Base-by-base conservation (phyloP, 164 flowering plant species). In the Sedum album region DNA sequence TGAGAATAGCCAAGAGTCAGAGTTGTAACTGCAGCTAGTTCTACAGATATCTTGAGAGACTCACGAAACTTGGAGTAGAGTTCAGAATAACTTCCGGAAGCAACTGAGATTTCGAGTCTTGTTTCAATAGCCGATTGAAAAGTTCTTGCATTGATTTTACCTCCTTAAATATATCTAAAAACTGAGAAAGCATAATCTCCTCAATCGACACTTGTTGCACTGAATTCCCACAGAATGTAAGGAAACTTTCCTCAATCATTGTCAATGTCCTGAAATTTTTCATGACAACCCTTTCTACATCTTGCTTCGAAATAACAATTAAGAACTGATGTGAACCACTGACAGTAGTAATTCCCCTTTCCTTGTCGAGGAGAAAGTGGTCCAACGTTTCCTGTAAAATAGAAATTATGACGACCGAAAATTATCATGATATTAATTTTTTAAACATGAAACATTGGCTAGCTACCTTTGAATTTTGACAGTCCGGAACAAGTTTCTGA, bases 381-480 rank as follows among this genome's bases (percentile, higher is more conserved):
- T 90, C 91, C 72, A 95, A 66, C 20, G 68, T 70, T 68, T 82
- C 90, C 99, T 94, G 91, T 55, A 5, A 35, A 18, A 76, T 41
- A 73, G 2, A 23, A 31, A 67, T 15, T 65, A 23, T 73, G 42
- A 44, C 5, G 23, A 68, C 25, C 38, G 1, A 26, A 55, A 31
- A 18, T 17, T 39, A 31, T 49, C 33, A 20, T 18, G 25, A 65
- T n/a, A 11, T 26, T 14, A 62, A 42, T 7, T 11, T 15, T 17
- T 15, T 13, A 44, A 44, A 15, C 20, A 44, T 13, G 17, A 44
- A 6, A 70, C 63, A 46, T 36, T 11, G 26, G 11, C 66, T 6
- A 57, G 18, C 20, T 48, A 90, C 98, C 99, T 94, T 94, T 30
- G 96, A 79, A 49, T 80, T 83, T 70, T 69, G 76, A 64, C 86